These are phyloP conservation scores for Verticillium albo-atrum DNA, from an alignment of 2,329 filamentous ascomycete species.

Conservation along the genomic window DNA sequence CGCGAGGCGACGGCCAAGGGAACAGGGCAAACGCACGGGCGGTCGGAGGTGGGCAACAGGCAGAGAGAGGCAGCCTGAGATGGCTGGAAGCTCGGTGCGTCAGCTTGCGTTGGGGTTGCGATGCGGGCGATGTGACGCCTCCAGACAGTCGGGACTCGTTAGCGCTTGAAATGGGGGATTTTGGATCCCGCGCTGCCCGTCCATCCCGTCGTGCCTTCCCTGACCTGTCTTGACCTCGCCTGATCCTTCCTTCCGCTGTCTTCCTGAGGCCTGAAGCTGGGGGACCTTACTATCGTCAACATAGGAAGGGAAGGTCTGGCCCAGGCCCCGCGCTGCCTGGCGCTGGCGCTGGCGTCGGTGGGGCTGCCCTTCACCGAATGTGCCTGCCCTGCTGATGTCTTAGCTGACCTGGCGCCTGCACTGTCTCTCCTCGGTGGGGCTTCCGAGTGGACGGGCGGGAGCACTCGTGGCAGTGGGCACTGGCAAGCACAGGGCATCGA, in stretches of 20 bases:
- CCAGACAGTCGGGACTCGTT: neutral
- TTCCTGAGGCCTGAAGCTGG: too few relatives aligned
- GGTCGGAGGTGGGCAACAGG: too few relatives aligned
- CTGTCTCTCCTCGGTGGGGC: neutral
- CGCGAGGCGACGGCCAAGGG: neutral
- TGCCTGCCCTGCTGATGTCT: neutral
- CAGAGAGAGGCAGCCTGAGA: neutral
- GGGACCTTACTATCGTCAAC: too few relatives aligned
- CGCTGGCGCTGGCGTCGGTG: neutral
- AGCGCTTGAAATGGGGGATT: neutral
- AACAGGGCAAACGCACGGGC: neutral
- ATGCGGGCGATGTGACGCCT: neutral
- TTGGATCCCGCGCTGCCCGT: neutral
- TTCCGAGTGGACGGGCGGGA: slow-evolving; percentile 2
- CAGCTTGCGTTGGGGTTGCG: neutral
- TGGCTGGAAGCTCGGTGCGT: neutral
- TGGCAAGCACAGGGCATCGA: neutral
- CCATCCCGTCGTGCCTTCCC: neutral
- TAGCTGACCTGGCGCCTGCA: neutral
- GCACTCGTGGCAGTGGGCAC: neutral
- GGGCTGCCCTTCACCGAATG: neutral
- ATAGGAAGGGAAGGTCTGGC: neutral
- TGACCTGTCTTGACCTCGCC: neutral
- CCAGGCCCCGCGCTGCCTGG: neutral
- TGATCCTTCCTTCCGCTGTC: too few relatives aligned